Base-by-base conservation (phyloP, 371 early-diverging fungal genomes). In the Mortierella sp. region DNA sequence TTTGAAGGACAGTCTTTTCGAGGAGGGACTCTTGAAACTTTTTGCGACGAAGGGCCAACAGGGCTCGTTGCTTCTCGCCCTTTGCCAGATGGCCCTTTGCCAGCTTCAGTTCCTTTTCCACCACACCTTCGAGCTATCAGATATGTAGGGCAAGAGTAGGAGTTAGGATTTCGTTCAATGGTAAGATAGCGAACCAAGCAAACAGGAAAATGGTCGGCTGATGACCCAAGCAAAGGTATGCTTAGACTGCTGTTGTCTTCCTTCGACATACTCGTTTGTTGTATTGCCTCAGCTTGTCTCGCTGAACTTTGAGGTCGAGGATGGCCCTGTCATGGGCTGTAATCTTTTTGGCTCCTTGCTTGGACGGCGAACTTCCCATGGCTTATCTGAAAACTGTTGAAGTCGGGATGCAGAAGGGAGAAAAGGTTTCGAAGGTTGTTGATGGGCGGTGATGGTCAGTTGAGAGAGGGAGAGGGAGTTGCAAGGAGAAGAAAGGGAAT, bases 1-100 rank as follows among this genome's bases (percentile, higher is more conserved):
- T 90, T 88, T 99, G 98, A 48, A 93, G 90, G 72, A 95, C 95
- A 1, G 97, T 95, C 87, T 96, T 94, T 69, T 91, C 91, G 26
- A 98, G 87, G 73, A 98, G 89, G 71, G 93, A 93, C 80, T 97
- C 95, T 87, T 99, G 98, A 82, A 97, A 98, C 87, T 98, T 98
- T 85, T 98, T 98, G 90, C 97, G 97, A 82, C 95, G 93, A 24
- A 99, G 90, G 0, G 98, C 98, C 53, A 99, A 82, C 48, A 98
- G 89, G 0, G 99, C 99, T 24, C 94, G 92, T 69, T 90, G 88
- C 78, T 96, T 96, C 88, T 98, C 95, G 19, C 95, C 95, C 73
- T 90, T 90, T 13, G 83, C 87, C 43, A 97, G 79, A 69, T 93
- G 92, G 37, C 88, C 72, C 69, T 91, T 90, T 16, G 96, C 96